A percentile compares a stretch with the other conserved stretches of the same genome.
These are phyloP conservation scores for Penicillium sp. DNA, from an alignment of 2,329 filamentous ascomycete genomes.

Conservation along the genomic window DNA sequence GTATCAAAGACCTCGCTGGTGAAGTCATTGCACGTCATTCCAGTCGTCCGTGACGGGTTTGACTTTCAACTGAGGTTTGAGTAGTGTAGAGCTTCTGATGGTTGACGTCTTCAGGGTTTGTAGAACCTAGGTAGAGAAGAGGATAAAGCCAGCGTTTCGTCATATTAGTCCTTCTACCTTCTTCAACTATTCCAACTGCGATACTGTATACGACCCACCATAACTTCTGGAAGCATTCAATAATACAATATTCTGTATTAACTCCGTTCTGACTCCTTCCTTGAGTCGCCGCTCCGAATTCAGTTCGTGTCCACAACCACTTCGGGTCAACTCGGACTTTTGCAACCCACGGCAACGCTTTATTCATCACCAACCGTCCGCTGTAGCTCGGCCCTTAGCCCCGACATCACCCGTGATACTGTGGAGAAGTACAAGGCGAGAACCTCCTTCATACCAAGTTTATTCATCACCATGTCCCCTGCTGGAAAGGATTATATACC, in stretches of 20 bases:
- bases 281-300: conserved; percentile 10
- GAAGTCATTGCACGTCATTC: conserved; percentile 26
- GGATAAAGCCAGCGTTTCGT: neutral
- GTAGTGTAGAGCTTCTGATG: neutral
- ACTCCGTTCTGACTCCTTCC: neutral
- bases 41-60: conserved; percentile 5
- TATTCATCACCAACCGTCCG: conserved; percentile 20
- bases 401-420: conserved; percentile 41
- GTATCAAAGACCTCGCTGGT: conserved; percentile 4
- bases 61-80: neutral
- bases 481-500: conserved; percentile 44
- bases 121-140: neutral
- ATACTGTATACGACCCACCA: neutral
- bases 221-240: neutral
- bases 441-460: conserved; percentile 23
- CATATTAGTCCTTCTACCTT: neutral
- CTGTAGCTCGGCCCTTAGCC: conserved; percentile 25
- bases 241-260: neutral
- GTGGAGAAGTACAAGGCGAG: conserved; percentile 36
- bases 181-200: neutral
- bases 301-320: conserved; percentile 21
- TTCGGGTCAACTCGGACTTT: conserved; percentile 35
- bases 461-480: conserved; percentile 28
- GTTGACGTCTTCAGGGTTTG: neutral
- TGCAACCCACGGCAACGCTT: conserved; percentile 22